Conservation (phyloP, 2,329 filamentous ascomycete genomes). For the Phoma sp. region DNA sequence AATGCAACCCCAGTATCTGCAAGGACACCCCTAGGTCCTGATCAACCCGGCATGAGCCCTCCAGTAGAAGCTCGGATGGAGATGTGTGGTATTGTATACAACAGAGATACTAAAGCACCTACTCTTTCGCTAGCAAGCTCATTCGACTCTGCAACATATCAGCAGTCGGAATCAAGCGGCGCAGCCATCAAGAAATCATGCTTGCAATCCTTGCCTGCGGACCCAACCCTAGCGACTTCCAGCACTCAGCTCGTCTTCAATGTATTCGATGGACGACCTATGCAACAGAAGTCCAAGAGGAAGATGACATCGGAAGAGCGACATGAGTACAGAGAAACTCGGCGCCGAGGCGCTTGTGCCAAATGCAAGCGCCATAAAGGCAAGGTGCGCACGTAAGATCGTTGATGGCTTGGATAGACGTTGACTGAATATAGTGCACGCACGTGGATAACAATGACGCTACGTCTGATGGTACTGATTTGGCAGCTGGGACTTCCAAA, state of each 20-base stretch:
- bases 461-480: too few relatives aligned
- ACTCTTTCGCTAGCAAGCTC: not conserved
- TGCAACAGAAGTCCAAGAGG: conserved; percentile 34
- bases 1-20: not conserved
- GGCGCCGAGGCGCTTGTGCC: conserved; percentile 37
- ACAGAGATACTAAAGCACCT: not conserved
- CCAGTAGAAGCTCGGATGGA: not conserved
- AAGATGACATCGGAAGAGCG: conserved; percentile 38
- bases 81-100: not conserved
- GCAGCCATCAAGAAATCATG: too few relatives aligned
- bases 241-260: conserved; percentile 37
- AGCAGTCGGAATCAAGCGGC: too few relatives aligned
- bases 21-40: not conserved
- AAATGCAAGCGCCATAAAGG: conserved; percentile 37
- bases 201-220: too few relatives aligned
- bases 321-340: conserved; percentile 33
- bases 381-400: conserved; percentile 25
- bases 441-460: conserved; percentile 9
- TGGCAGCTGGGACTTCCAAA: too few relatives aligned
- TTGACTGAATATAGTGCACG: conserved; percentile 20
- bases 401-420: not conserved
- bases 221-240: not conserved
- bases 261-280: conserved; percentile 24
- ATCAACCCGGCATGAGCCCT: not conserved
- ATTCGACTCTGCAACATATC: too few relatives aligned